phyloP scores from a whole-genome alignment of 2,329 filamentous ascomycete species.

The Microdochium bolleyi region DNA sequence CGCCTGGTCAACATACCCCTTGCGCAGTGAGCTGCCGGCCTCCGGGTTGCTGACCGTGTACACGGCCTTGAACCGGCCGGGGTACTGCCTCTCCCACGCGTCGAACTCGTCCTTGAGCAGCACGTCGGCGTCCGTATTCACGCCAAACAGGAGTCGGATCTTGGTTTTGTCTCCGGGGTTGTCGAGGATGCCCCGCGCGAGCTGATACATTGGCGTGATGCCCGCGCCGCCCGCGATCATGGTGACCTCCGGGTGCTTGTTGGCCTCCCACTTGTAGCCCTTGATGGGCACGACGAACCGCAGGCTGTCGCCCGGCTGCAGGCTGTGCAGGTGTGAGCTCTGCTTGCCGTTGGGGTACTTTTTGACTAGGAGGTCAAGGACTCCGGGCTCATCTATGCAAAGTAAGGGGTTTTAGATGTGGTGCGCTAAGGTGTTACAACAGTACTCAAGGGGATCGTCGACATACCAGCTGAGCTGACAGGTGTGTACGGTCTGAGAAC shows the following conservation, averaged over 20 bases:
- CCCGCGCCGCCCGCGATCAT: conserved; percentile 65
- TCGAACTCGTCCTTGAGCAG: conserved; percentile 49
- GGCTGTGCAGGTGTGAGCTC: conserved; percentile 57
- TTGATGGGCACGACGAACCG: conserved; percentile 47
- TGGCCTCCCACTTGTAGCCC: conserved; percentile 45
- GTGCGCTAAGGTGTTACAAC: background rate
- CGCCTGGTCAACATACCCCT: conserved; percentile 50
- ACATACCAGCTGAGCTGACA: conserved; percentile 30
- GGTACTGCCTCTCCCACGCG: conserved; percentile 36
- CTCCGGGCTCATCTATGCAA: conserved; percentile 43
- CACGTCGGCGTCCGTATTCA: conserved; percentile 56
- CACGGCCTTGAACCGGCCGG: conserved; percentile 46
- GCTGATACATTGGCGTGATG: conserved; percentile 63
- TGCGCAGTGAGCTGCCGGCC: conserved; percentile 31
- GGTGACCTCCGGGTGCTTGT: conserved; percentile 42
- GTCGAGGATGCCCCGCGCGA: conserved; percentile 52
- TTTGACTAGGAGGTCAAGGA: conserved; percentile 59
- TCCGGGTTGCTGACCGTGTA: conserved; percentile 47
- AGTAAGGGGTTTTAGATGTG: conserved; percentile 1
- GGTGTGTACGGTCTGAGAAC: conserved; percentile 61
- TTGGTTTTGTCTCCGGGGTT: conserved; percentile 55
- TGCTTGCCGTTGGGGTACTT: conserved; percentile 58
- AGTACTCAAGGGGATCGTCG: background rate
- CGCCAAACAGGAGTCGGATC: conserved; percentile 58
- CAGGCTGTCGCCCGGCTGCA: conserved; percentile 53